Percentiles rank a stretch among this genome's conserved stretches.
phyloP scores from a whole-genome alignment of 257 asterid genomes.

The Solanum okadae region DNA sequence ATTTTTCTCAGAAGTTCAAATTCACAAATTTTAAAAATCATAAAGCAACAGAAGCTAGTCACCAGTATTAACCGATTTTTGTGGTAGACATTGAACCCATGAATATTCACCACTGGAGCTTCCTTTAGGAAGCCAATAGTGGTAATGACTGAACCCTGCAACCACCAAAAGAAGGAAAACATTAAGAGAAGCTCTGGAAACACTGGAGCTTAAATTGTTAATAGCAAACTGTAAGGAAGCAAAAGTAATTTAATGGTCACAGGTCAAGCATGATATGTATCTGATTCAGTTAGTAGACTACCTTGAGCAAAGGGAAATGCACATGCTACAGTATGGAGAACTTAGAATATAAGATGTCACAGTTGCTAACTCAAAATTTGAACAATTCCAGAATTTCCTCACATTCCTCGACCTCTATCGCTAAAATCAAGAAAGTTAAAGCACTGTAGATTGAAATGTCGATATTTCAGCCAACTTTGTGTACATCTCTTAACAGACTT shows the following conservation, averaged over 20 bases:
- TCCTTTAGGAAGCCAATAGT: slow-evolving; percentile 88
- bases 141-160: slow-evolving; percentile 62
- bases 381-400: not conserved
- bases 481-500: not conserved
- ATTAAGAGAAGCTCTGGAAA: not conserved
- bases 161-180: not conserved
- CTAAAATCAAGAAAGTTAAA: not conserved
- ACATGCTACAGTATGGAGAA: not conserved
- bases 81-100: slow-evolving; percentile 97
- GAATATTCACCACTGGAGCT: slow-evolving; percentile 73
- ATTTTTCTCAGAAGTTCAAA: not conserved
- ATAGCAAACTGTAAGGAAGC: not conserved
- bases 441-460: not conserved
- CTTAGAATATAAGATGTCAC: not conserved
- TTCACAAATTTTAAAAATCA: not conserved
- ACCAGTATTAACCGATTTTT: slow-evolving; percentile 91
- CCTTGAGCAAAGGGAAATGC: not conserved
- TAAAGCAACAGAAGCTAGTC: slow-evolving; percentile 13
- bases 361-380: not conserved
- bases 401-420: not conserved
- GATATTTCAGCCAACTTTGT: not conserved
- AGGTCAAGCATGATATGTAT: not conserved
- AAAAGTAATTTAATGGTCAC: not conserved
- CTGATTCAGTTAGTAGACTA: not conserved
- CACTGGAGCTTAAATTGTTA: not conserved